These are phyloP conservation scores for Acacia crassicarpa DNA, from an alignment of 306 rosid genomes.

Conservation along the genomic window DNA sequence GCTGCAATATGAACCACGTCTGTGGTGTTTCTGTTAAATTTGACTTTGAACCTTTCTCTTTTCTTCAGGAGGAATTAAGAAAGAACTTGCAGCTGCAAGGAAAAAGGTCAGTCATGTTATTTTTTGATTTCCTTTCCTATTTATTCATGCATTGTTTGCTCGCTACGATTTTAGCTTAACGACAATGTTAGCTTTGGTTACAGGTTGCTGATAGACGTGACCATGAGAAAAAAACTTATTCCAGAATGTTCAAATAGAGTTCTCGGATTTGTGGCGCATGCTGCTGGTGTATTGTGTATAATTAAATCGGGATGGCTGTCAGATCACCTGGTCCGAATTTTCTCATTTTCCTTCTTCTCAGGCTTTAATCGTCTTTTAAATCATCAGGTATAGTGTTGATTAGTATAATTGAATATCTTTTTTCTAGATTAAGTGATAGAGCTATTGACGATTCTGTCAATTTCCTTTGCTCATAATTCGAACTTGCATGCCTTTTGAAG, in stretches of 20 bases:
- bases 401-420: background rate
- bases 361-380: conserved; percentile 20
- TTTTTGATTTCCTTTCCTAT: background rate
- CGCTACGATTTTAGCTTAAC: background rate
- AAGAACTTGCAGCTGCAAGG: conserved; percentile 33
- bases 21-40: conserved; percentile 22
- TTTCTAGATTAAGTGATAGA: conserved; percentile 10
- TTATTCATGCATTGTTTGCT: background rate
- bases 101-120: conserved; percentile 23
- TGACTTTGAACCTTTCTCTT: conserved; percentile 1
- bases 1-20: background rate
- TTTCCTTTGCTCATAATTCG: conserved; percentile 2
- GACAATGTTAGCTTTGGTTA: background rate
- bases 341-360: conserved; percentile 21
- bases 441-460: conserved; percentile 24
- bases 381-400: conserved; percentile 28
- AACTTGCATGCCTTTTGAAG: background rate
- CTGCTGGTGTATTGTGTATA: conserved; percentile 5
- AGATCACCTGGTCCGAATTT: conserved; percentile 24
- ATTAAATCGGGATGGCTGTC: conserved; percentile 20
- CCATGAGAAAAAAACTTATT: conserved; percentile 34
- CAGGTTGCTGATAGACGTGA: conserved; percentile 36
- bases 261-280: conserved; percentile 14
- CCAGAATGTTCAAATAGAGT: conserved; percentile 44
- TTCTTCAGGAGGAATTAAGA: conserved; percentile 38